phyloP scores from a whole-genome alignment of 257 asterid species.

The Salvia hispanica region DNA sequence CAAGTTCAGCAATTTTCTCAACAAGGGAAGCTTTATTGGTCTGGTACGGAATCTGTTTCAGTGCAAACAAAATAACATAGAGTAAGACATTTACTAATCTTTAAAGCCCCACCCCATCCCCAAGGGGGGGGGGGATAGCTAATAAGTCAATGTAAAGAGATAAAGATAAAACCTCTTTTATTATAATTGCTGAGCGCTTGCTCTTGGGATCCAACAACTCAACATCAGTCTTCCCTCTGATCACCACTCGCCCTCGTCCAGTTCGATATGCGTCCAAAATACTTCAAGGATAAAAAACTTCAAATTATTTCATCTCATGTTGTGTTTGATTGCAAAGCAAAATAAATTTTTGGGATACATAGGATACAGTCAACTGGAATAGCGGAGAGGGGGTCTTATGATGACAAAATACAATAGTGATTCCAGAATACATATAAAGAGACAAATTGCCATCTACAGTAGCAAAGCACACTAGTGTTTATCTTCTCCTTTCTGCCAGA shows the following conservation, averaged over 20 bases:
- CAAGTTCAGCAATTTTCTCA: constrained; percentile 94
- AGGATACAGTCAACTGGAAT: neutral
- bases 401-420: neutral
- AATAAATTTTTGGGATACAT: neutral
- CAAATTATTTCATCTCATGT: constrained; percentile 12
- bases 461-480: neutral
- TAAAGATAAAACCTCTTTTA: constrained; percentile 78
- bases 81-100: neutral
- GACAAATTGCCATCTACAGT: neutral
- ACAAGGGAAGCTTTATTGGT: constrained; percentile 96
- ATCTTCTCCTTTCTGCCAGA: neutral
- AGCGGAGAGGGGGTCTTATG: neutral
- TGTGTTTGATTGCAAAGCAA: neutral
- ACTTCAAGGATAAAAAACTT: constrained; percentile 43
- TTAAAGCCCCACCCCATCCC: neutral
- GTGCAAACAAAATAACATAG: constrained; percentile 12
- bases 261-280: constrained; percentile 92
- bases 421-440: constrained; percentile 7
- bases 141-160: constrained; percentile 28
- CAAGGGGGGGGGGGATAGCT: constrained; percentile 10
- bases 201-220: constrained; percentile 82
- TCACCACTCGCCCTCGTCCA: constrained; percentile 88
- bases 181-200: constrained; percentile 82
- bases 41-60: constrained; percentile 89
- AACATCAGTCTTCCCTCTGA: constrained; percentile 95